A percentile compares a stretch with the other conserved stretches of the same genome.
Conservation (phyloP, 257 asterid species). For the Primulina huaijiensis region DNA sequence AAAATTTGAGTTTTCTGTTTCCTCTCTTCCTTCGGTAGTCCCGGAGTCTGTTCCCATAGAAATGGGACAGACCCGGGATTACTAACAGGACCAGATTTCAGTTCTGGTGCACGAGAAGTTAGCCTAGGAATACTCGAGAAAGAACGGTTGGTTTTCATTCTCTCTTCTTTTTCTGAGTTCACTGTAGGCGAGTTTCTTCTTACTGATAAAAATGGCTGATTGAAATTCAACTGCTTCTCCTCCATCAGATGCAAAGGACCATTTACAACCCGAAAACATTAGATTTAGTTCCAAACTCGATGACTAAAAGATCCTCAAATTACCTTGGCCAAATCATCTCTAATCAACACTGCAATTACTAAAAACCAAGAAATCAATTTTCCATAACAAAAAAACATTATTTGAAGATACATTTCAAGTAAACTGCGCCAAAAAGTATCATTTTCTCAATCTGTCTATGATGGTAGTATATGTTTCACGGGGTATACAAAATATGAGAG, state of each 20-base stretch:
- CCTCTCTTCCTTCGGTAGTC: slow-evolving; percentile 55
- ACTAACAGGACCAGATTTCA: slow-evolving; percentile 75
- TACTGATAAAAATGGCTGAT: slow-evolving; percentile 66
- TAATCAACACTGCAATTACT: not conserved
- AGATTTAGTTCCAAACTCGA: slow-evolving; percentile 27
- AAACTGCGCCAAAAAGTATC: not conserved
- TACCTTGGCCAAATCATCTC: not conserved
- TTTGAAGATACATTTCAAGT: not conserved
- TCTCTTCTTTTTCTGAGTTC: slow-evolving; percentile 31
- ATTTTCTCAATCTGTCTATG: not conserved
- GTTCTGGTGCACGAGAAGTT: slow-evolving; percentile 55
- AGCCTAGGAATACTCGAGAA: slow-evolving; percentile 33
- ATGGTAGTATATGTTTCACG: no score
- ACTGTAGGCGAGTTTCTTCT: slow-evolving; percentile 39
- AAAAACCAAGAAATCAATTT: not conserved
- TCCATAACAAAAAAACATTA: not conserved
- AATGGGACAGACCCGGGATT: slow-evolving; percentile 76
- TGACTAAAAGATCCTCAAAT: slow-evolving; percentile 26
- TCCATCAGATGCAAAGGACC: slow-evolving; percentile 37
- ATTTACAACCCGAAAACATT: slow-evolving; percentile 29
- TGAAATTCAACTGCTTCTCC: slow-evolving; percentile 59
- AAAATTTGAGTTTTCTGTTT: slow-evolving; percentile 18
- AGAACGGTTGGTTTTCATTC: slow-evolving; percentile 21
- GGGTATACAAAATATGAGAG: no score
- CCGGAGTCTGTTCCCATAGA: slow-evolving; percentile 74